phyloP scores from a whole-genome alignment of 2,329 filamentous ascomycete genomes.

The Thelonectria blattea region DNA sequence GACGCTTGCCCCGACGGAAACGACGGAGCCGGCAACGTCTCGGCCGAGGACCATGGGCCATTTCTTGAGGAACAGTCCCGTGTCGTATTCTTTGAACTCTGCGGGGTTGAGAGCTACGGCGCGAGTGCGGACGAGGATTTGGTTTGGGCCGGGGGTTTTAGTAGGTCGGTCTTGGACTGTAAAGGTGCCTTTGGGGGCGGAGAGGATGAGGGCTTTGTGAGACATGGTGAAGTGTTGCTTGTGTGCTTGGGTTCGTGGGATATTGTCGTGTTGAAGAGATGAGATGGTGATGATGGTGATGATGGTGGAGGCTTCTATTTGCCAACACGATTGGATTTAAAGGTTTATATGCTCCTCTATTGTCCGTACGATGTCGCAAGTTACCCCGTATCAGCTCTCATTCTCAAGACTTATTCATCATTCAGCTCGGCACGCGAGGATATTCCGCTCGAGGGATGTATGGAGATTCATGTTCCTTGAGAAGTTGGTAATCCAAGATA shows the following conservation, averaged over 20 bases:
- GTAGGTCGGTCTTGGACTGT: not conserved
- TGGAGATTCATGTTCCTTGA: too few relatives aligned
- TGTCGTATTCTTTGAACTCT: not conserved
- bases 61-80: not conserved
- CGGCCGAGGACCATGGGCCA: constrained; percentile 35
- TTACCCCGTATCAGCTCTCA: too few relatives aligned
- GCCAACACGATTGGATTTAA: too few relatives aligned
- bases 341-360: too few relatives aligned
- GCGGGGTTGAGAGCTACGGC: not conserved
- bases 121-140: not conserved
- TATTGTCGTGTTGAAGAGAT: too few relatives aligned
- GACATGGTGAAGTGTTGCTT: not conserved
- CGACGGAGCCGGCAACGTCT: constrained; percentile 43
- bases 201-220: not conserved
- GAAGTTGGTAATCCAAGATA: too few relatives aligned
- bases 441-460: too few relatives aligned
- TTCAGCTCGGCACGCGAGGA: too few relatives aligned
- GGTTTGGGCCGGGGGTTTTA: not conserved
- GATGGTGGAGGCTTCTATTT: too few relatives aligned
- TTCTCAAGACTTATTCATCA: too few relatives aligned
- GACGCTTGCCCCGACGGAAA: constrained; percentile 37
- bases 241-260: not conserved
- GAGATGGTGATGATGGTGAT: too few relatives aligned
- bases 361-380: too few relatives aligned
- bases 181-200: not conserved